A percentile compares a stretch with the other conserved stretches of the same genome.
These are phyloP conservation scores for Hortiboletus flavorubellus DNA, from an alignment of 768 basidiomycete species.

Conservation along the genomic window DNA sequence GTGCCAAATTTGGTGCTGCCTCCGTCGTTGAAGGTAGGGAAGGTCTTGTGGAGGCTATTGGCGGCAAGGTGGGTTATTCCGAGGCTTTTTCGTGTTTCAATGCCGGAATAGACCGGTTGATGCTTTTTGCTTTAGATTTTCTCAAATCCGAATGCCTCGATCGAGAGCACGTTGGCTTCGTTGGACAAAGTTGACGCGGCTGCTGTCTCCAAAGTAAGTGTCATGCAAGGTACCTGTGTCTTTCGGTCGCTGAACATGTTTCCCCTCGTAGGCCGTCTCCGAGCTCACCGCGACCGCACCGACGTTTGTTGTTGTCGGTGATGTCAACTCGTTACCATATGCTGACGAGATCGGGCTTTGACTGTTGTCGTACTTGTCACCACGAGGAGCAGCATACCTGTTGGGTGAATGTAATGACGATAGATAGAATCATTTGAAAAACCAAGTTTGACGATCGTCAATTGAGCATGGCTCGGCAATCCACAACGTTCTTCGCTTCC, in stretches of 20 bases:
- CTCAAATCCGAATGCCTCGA: slow-evolving; percentile 48
- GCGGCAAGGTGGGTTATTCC: slow-evolving; percentile 52
- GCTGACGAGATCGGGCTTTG: slow-evolving; percentile 81
- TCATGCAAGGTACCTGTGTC: not conserved
- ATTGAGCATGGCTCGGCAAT: not conserved
- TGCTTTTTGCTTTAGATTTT: slow-evolving; percentile 50
- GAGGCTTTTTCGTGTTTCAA: slow-evolving; percentile 2
- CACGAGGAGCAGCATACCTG: slow-evolving; percentile 12
- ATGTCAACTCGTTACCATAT: slow-evolving; percentile 72
- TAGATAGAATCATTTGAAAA: slow-evolving; percentile 18
- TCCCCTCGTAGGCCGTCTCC: slow-evolving; percentile 45
- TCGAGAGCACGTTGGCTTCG: slow-evolving; percentile 61
- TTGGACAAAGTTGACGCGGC: slow-evolving; percentile 67
- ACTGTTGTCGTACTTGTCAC: slow-evolving; percentile 14
- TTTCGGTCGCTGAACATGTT: not conserved
- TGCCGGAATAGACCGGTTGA: not conserved
- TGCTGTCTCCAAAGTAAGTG: slow-evolving; percentile 64
- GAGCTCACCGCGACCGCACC: slow-evolving; percentile 73
- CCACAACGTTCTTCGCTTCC: no score
- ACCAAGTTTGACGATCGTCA: not conserved
- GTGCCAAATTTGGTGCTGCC: slow-evolving; percentile 85
- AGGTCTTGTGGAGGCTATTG: slow-evolving; percentile 59
- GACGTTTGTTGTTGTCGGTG: slow-evolving; percentile 84
- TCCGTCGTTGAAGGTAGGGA: slow-evolving; percentile 63
- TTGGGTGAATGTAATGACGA: slow-evolving; percentile 15